Evolutionary conservation across 2,329 filamentous ascomycete species (phyloP), one percentile per base, ranked within the genome.

Genomic region (Didymella glomerata): DNA sequence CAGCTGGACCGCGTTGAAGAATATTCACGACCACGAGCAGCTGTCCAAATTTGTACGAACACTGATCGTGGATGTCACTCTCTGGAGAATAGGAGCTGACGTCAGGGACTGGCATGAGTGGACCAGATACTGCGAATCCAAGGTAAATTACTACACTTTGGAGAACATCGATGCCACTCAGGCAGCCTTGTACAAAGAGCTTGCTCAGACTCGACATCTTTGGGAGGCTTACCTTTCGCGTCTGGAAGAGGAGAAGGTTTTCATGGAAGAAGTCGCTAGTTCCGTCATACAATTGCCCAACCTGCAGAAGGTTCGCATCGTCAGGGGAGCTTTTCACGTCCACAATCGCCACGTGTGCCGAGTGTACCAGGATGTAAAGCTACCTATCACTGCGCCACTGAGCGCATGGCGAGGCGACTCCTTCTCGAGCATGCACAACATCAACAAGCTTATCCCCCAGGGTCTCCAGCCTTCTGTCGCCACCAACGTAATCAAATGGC

Each of bases 51-150:
- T 44, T 25, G 62, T 65, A 2, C 49, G 53, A 8, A 54, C 57
- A n/a, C 20, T 67, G 7, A 42, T 61, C 16, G 59, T 60, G 57
- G 65, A 68, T n/a, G 32, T 45, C 25, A 65, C 57, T 24, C 5
- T 24, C 0, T 66, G 56, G 60, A 59, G 41, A 7, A 54, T 64
- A 45, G 57, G 51, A 0, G 11, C 34, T 4, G 5, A 20, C 2
- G 53, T 65, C 2, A 54, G 41, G 25, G 52, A 57, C 36, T 47
- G 57, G 24, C 32, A 53, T 16, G 60, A 62, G 30, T 68, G 65
- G 65, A 34, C 46, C 16, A 11, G 6, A 6, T 54, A 63, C 22
- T 64, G 46, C 45, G 25, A 45, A 20, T 7, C 14, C 13, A 28
- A 16, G 44, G 41, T 30, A 24, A 22, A 32, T n/a, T 6, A 27